phyloP scores from a whole-genome alignment of 179 eudicot genomes.

The Camellia oleifera region DNA sequence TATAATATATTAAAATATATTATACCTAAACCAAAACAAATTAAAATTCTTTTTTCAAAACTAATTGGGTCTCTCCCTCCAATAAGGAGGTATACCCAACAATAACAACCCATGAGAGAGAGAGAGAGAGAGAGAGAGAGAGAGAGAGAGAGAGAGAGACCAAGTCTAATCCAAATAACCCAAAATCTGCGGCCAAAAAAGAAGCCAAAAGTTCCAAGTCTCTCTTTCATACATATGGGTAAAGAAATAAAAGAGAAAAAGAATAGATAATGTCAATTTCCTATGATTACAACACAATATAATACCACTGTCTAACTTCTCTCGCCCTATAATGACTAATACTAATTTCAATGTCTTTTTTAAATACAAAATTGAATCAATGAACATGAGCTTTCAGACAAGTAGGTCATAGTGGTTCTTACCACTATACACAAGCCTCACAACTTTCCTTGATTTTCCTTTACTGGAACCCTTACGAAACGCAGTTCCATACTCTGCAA shows the following conservation, averaged over 20 bases:
- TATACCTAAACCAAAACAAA: too few relatives aligned
- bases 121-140: too few relatives aligned
- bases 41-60: too few relatives aligned
- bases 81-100: too few relatives aligned
- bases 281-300: background rate
- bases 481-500: slow-evolving; percentile 81
- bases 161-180: too few relatives aligned
- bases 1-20: too few relatives aligned
- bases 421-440: slow-evolving; percentile 84
- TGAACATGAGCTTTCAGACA: slow-evolving; percentile 28
- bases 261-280: background rate
- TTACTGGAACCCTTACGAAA: slow-evolving; percentile 49
- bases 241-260: background rate
- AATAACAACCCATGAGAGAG: too few relatives aligned
- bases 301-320: too few relatives aligned
- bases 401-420: slow-evolving; percentile 85
- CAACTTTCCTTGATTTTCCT: slow-evolving; percentile 48
- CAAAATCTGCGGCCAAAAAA: too few relatives aligned
- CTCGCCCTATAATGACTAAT: background rate
- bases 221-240: background rate
- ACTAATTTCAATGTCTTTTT: background rate
- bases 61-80: too few relatives aligned
- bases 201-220: background rate
- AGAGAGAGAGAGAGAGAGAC: too few relatives aligned
- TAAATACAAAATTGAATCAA: background rate